Evolutionary conservation across 495 filamentous ascomycete species (phyloP).

Genomic region (Talaromyces wortmannii): DNA sequence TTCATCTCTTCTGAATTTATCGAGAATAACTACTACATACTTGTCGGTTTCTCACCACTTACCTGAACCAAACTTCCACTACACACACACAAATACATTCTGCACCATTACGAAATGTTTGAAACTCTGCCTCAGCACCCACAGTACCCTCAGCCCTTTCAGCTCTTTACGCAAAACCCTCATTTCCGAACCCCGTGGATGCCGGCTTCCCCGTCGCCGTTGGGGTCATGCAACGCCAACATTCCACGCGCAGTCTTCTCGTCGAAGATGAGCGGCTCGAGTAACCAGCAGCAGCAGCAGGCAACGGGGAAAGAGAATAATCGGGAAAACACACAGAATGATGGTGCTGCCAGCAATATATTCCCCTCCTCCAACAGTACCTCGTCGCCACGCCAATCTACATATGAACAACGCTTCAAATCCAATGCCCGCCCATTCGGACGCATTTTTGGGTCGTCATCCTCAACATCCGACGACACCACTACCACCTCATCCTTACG

Average conservation of each 20-base stretch:
- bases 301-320: not conserved
- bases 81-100: not conserved
- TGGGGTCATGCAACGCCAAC: slow-evolving; percentile 2
- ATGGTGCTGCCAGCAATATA: not conserved
- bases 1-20: too few species aligned
- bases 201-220: slow-evolving; percentile 2
- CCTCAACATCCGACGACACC: not conserved
- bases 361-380: slow-evolving; percentile 7
- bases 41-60: not conserved
- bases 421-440: not conserved
- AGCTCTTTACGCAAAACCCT: not conserved
- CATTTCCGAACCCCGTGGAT: not conserved
- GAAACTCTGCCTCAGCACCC: slow-evolving; percentile 10
- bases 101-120: not conserved
- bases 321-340: not conserved
- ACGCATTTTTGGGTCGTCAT: slow-evolving; percentile 5
- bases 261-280: not conserved
- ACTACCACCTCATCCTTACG: slow-evolving; percentile 7
- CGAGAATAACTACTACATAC: not conserved
- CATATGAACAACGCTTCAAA: slow-evolving; percentile 4
- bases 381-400: slow-evolving; percentile 5
- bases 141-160: not conserved
- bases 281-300: too few species aligned
- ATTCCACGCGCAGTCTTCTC: not conserved
- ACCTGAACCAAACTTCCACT: not conserved